A percentile compares a stretch with the other conserved stretches of the same genome.
These are phyloP conservation scores for Pseudomonodictys pantanalensis DNA, from an alignment of 495 filamentous ascomycete species.

Conservation along the genomic window DNA sequence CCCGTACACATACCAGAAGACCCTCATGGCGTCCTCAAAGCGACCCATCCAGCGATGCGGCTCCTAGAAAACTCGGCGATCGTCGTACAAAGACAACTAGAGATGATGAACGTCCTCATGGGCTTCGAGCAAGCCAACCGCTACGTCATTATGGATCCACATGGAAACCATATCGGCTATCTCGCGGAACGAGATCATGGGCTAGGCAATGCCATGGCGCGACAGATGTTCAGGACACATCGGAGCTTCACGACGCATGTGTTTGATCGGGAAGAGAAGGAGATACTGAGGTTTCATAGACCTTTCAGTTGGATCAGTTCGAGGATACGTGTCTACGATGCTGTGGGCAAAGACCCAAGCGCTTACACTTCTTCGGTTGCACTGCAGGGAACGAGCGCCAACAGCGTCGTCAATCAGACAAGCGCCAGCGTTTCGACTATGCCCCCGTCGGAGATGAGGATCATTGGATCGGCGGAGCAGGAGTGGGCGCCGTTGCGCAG, in stretches of 20 bases:
- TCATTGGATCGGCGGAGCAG: slow-evolving; percentile 67
- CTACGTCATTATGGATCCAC: slow-evolving; percentile 70
- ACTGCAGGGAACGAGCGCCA: slow-evolving; percentile 45
- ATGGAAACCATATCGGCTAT: slow-evolving; percentile 65
- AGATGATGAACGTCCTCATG: slow-evolving; percentile 69
- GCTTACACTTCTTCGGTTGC: slow-evolving; percentile 41
- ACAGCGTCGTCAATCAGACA: slow-evolving; percentile 45
- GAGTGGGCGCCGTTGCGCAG: slow-evolving; percentile 65
- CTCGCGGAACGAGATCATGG: slow-evolving; percentile 67
- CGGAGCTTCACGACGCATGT: slow-evolving; percentile 68
- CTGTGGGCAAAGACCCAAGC: slow-evolving; percentile 43
- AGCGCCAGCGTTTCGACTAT: slow-evolving; percentile 52
- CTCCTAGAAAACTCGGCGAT: slow-evolving; percentile 62
- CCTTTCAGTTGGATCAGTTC: slow-evolving; percentile 68
- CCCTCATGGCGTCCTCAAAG: slow-evolving; percentile 59
- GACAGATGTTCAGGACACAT: slow-evolving; percentile 65
- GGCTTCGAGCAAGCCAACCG: slow-evolving; percentile 73
- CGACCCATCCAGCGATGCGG: slow-evolving; percentile 57
- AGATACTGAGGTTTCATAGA: slow-evolving; percentile 66
- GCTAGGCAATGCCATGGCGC: slow-evolving; percentile 54
- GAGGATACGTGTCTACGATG: slow-evolving; percentile 62
- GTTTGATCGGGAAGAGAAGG: slow-evolving; percentile 62
- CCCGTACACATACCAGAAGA: slow-evolving; percentile 61
- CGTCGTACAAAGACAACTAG: slow-evolving; percentile 64
- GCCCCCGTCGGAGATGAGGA: slow-evolving; percentile 55